These are phyloP conservation scores for Trichoderma sp. DNA, from an alignment of 2,329 filamentous ascomycete species.

Conservation along the genomic window DNA sequence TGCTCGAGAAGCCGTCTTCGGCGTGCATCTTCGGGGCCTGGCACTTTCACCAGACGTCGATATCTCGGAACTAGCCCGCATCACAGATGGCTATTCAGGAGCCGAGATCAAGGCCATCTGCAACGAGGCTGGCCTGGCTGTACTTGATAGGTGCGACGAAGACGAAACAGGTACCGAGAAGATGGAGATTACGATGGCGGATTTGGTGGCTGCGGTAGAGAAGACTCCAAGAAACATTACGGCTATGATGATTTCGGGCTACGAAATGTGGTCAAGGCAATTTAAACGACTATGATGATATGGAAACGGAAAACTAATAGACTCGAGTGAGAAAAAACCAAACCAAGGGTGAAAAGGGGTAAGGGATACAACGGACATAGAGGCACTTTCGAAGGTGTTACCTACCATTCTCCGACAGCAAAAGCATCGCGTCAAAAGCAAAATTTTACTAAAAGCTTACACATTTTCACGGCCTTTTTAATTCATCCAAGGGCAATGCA, in stretches of 20 bases:
- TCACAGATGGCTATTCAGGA: constrained; percentile 77
- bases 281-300: constrained; percentile 28
- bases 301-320: background rate
- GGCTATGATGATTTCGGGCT: constrained; percentile 54
- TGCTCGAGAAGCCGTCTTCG: constrained; percentile 74
- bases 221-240: constrained; percentile 59
- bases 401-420: background rate
- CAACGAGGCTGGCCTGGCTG: constrained; percentile 44
- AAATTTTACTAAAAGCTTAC: background rate
- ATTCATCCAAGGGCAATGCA: background rate
- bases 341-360: background rate
- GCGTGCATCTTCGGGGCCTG: constrained; percentile 62
- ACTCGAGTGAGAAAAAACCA: no score
- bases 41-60: constrained; percentile 63
- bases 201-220: constrained; percentile 45
- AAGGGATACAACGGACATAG: background rate
- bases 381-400: background rate
- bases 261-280: constrained; percentile 54
- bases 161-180: constrained; percentile 29
- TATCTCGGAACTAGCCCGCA: constrained; percentile 57
- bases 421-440: background rate
- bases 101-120: constrained; percentile 69
- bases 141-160: constrained; percentile 38
- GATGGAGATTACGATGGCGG: constrained; percentile 41
- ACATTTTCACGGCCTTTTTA: background rate